A percentile compares a stretch with the other conserved stretches of the same genome.
Conservation (phyloP, 768 basidiomycete species). For the Termitomyces eurrhizus region DNA sequence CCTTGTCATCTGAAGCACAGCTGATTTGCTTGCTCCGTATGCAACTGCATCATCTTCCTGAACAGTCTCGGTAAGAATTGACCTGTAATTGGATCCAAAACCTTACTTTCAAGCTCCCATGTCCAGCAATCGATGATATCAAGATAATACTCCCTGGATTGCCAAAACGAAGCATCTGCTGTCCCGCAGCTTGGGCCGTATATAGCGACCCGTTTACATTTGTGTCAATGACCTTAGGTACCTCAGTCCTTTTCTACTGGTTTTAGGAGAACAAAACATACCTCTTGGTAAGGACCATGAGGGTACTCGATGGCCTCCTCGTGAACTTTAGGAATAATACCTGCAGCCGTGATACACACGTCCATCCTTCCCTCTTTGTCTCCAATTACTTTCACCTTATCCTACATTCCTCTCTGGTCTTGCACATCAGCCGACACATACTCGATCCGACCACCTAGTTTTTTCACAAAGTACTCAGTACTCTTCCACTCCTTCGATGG, state of each 20-base stretch:
- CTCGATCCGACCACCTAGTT: conserved; percentile 42
- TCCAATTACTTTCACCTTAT: conserved; percentile 52
- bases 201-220: conserved; percentile 62
- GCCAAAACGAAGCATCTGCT: conserved; percentile 54
- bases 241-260: neutral
- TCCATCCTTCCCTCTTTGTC: conserved; percentile 69
- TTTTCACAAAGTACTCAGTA: conserved; percentile 46
- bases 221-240: conserved; percentile 56
- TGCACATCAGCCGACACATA: conserved; percentile 65
- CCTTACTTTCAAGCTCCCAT: conserved; percentile 21
- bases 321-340: conserved; percentile 50
- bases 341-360: conserved; percentile 73
- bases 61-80: neutral
- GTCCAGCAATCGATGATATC: conserved; percentile 62
- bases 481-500: conserved; percentile 56
- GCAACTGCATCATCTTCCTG: conserved; percentile 18
- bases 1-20: conserved; percentile 72
- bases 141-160: conserved; percentile 55
- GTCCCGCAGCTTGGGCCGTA: conserved; percentile 61
- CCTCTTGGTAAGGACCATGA: conserved; percentile 58
- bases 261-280: neutral
- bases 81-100: neutral
- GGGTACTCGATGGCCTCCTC: conserved; percentile 59
- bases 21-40: conserved; percentile 74
- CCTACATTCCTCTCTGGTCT: conserved; percentile 58